Percentiles rank a stretch among this genome's conserved stretches.
Conservation (phyloP, 1,139 yeast species). For the Taphrina deformans region DNA sequence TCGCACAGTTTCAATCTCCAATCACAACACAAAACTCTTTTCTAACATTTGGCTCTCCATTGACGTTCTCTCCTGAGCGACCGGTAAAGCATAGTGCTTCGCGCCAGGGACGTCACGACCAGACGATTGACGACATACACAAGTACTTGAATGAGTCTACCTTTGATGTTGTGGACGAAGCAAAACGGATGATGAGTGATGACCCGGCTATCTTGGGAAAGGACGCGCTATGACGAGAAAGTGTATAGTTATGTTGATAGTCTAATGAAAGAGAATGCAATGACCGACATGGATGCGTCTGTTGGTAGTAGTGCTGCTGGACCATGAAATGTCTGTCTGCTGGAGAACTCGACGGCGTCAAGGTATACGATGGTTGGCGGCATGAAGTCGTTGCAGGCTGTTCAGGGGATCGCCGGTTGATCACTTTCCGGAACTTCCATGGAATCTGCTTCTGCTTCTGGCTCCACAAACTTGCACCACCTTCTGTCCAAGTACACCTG, state of each 20-base stretch:
- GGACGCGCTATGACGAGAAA: background rate
- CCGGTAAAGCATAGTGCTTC: background rate
- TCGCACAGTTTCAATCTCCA: slow-evolving; percentile 7
- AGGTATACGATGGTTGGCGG: too few species aligned
- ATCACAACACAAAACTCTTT: background rate
- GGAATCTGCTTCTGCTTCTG: background rate
- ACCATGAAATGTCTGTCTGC: too few species aligned
- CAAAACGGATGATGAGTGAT: slow-evolving; percentile 7
- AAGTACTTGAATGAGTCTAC: slow-evolving; percentile 9
- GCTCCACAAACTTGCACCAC: background rate
- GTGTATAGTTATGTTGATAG: background rate
- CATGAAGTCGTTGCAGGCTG: too few species aligned
- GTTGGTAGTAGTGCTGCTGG: too few species aligned
- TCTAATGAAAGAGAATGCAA: too few species aligned
- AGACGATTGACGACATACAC: slow-evolving; percentile 15
- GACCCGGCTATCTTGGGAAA: background rate
- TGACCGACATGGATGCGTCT: too few species aligned
- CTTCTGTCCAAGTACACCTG: background rate
- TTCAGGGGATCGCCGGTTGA: too few species aligned
- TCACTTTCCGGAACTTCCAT: background rate
- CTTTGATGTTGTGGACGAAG: slow-evolving; percentile 11
- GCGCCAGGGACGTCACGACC: background rate
- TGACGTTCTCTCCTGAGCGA: slow-evolving; percentile 7
- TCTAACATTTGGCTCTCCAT: background rate
- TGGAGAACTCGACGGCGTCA: too few species aligned